These are phyloP conservation scores for Blastocladiella emersonii DNA, from an alignment of 371 early-diverging fungal species.

Conservation along the genomic window DNA sequence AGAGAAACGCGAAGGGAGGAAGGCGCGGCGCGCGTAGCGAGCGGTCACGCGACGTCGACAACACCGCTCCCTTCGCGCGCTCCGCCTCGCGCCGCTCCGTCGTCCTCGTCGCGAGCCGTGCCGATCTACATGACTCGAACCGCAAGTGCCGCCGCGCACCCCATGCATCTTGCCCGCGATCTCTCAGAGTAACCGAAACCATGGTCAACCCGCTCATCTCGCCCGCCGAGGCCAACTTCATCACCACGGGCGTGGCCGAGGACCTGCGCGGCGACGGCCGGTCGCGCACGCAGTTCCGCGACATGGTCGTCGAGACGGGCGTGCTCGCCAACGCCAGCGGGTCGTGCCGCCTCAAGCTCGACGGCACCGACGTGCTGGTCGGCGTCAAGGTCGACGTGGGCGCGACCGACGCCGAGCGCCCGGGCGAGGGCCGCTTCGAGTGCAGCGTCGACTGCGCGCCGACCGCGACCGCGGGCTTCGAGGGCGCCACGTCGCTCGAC, in stretches of 20 bases:
- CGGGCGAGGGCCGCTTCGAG: constrained; percentile 49
- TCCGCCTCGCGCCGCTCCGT: no score
- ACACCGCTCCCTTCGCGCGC: no score
- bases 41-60: no score
- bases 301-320: constrained; percentile 58
- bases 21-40: no score
- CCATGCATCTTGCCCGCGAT: no score
- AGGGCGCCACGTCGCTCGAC: constrained; percentile 29
- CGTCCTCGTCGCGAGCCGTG: no score
- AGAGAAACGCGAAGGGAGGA: no score
- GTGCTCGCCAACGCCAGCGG: constrained; percentile 79
- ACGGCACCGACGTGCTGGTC: constrained; percentile 75
- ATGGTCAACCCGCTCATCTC: constrained; percentile 29
- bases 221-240: constrained; percentile 66
- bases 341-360: constrained; percentile 37
- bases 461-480: not conserved
- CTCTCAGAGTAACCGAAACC: no score
- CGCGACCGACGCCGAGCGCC: constrained; percentile 39
- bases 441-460: constrained; percentile 65
- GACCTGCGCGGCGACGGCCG: constrained; percentile 84
- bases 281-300: constrained; percentile 55
- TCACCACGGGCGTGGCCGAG: constrained; percentile 60
- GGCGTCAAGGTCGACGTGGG: constrained; percentile 86
- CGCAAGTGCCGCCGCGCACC: no score
- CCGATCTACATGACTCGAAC: no score